These are phyloP conservation scores for Oryza australiensis DNA, from an alignment of 176 grass and related monocot genomes.

Conservation along the genomic window DNA sequence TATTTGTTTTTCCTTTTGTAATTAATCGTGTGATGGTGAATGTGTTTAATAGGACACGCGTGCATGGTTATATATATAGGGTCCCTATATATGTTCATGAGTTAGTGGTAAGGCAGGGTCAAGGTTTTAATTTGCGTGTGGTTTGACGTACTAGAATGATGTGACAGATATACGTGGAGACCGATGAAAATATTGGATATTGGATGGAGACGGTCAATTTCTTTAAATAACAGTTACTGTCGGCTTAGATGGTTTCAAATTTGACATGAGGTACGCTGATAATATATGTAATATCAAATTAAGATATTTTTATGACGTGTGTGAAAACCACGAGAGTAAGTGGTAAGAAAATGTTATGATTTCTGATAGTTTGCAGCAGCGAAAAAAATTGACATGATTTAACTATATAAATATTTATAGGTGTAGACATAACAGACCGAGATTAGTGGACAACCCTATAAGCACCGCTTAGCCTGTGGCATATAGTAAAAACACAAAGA, in stretches of 20 bases:
- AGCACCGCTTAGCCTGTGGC: too few species aligned
- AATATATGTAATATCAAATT: too few species aligned
- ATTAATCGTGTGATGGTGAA: not conserved
- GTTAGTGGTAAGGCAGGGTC: too few species aligned
- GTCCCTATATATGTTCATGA: not conserved
- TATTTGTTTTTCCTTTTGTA: not conserved
- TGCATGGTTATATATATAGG: too few species aligned
- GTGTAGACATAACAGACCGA: too few species aligned
- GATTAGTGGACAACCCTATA: too few species aligned
- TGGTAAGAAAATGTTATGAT: not conserved
- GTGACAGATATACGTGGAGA: not conserved
- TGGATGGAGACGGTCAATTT: not conserved
- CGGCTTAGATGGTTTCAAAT: not conserved
- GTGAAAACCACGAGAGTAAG: not conserved
- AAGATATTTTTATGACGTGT: not conserved
- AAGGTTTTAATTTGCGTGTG: not conserved
- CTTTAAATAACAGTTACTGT: not conserved
- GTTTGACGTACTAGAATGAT: not conserved
- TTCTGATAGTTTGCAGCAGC: not conserved
- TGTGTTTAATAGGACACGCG: not conserved
- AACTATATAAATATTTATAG: too few species aligned
- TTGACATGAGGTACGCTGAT: too few species aligned
- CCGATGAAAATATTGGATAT: not conserved
- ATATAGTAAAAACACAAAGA: too few species aligned
- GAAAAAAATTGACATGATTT: too few species aligned